phyloP scores from a whole-genome alignment of 768 basidiomycete genomes.

The Boletellus ananiceps region DNA sequence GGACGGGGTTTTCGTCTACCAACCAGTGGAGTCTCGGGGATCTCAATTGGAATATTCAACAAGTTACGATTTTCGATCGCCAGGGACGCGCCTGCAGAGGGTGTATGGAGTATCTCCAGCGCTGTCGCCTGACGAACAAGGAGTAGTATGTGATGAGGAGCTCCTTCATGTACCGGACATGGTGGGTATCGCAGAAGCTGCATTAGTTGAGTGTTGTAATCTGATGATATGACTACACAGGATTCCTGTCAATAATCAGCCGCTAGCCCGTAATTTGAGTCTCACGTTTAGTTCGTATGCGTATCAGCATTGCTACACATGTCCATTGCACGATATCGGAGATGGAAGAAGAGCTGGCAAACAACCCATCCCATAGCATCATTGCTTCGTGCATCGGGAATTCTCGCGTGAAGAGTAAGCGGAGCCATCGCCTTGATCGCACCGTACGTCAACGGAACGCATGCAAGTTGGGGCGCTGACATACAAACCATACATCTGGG shows the following conservation, averaged over 20 bases:
- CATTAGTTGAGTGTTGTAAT: conserved; percentile 84
- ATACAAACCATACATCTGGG: conserved; percentile 95
- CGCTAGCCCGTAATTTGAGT: neutral
- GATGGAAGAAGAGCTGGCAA: conserved; percentile 73
- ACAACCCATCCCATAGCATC: conserved; percentile 93
- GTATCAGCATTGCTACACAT: conserved; percentile 91
- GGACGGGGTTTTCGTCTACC: conserved; percentile 35
- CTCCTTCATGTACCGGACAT: conserved; percentile 30
- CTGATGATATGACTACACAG: conserved; percentile 70
- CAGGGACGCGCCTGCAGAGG: conserved; percentile 71
- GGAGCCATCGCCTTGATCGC: conserved; percentile 76
- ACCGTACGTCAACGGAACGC: conserved; percentile 12
- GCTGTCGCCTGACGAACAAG: conserved; percentile 82
- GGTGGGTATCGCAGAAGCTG: conserved; percentile 81
- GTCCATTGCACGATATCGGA: conserved; percentile 80
- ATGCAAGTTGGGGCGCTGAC: conserved; percentile 27
- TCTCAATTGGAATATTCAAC: conserved; percentile 67
- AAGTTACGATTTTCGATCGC: conserved; percentile 78
- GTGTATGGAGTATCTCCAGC: conserved; percentile 68
- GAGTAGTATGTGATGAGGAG: conserved; percentile 56
- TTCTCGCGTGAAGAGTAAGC: conserved; percentile 91
- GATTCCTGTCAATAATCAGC: conserved; percentile 12
- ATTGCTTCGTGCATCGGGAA: conserved; percentile 77
- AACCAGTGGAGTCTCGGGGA: conserved; percentile 44
- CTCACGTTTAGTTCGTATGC: conserved; percentile 86